Percentiles rank a stretch among this genome's conserved stretches.
These are phyloP conservation scores for Diplodia scrobiculata DNA, from an alignment of 2,329 filamentous ascomycete species.

Conservation along the genomic window DNA sequence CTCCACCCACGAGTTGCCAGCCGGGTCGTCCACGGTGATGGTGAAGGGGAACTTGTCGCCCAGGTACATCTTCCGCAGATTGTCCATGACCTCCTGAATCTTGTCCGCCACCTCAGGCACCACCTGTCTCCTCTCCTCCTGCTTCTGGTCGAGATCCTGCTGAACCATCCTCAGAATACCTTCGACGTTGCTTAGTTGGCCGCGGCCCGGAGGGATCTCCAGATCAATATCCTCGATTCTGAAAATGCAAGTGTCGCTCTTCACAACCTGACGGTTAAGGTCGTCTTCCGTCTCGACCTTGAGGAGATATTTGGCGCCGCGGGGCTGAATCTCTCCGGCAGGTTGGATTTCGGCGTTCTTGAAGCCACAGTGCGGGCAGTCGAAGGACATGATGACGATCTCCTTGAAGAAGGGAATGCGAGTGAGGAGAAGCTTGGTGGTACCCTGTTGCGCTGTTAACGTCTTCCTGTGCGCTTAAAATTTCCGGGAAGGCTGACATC, in stretches of 20 bases:
- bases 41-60: constrained; percentile 84
- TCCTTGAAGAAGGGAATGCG: constrained; percentile 97
- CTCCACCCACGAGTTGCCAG: constrained; percentile 95
- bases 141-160: constrained; percentile 77
- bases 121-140: constrained; percentile 77
- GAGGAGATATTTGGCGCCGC: constrained; percentile 80
- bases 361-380: constrained; percentile 84
- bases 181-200: constrained; percentile 91
- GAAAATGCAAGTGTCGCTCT: constrained; percentile 83
- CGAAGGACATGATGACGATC: constrained; percentile 95
- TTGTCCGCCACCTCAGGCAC: constrained; percentile 77
- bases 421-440: constrained; percentile 82
- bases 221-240: constrained; percentile 89
- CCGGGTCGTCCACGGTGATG: constrained; percentile 82
- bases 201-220: constrained; percentile 87
- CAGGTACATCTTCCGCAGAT: constrained; percentile 73
- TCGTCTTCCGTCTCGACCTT: constrained; percentile 73
- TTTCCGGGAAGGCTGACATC: constrained; percentile 44
- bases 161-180: constrained; percentile 78
- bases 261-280: constrained; percentile 84
- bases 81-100: constrained; percentile 73
- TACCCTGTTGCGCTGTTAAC: constrained; percentile 61
- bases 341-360: constrained; percentile 93
- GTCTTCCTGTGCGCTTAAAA: background rate
- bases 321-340: constrained; percentile 87